Evolutionary conservation across 2,329 filamentous ascomycete genomes (phyloP).

Genomic region (Ceratocystis ficicola): DNA sequence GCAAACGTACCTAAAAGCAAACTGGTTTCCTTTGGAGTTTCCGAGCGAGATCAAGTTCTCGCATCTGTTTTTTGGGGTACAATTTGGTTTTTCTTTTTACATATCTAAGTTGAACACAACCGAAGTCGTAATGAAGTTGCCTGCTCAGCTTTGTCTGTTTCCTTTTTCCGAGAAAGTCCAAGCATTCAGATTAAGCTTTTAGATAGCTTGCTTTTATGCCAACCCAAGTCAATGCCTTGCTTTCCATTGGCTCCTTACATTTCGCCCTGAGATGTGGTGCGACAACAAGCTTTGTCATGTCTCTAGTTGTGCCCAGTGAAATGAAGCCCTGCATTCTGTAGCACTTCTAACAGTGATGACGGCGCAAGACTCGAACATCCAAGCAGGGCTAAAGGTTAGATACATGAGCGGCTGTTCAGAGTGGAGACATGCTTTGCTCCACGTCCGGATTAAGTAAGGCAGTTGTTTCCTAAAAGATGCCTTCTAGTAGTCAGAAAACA

Average conservation of each 20-base stretch:
- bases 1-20: constrained; percentile 1
- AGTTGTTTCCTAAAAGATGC: background rate
- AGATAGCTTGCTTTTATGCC: background rate
- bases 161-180: background rate
- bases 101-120: background rate
- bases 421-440: background rate
- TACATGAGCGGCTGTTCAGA: background rate
- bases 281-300: background rate
- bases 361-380: background rate
- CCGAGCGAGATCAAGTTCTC: background rate
- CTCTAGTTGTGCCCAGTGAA: background rate
- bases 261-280: background rate
- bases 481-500: background rate
- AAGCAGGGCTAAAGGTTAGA: no score
- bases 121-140: background rate
- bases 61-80: background rate
- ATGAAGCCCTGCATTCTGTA: background rate
- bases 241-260: background rate
- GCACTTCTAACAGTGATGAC: background rate
- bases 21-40: background rate
- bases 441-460: no score
- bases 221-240: background rate
- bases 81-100: background rate
- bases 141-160: background rate
- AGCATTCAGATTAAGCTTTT: background rate